phyloP scores from a whole-genome alignment of 106 monocot genomes.

The Xerophyta viscosa region DNA sequence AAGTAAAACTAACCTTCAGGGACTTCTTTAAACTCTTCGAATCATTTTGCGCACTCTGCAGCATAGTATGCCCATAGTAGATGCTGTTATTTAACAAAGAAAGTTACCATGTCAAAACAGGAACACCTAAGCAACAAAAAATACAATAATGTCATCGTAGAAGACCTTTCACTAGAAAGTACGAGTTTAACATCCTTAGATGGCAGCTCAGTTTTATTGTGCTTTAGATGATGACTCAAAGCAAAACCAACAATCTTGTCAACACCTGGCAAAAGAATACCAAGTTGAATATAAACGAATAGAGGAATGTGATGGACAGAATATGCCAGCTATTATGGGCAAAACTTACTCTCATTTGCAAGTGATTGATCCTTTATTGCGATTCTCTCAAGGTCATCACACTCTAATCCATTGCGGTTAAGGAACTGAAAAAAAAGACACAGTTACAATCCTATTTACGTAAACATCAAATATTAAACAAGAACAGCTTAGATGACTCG shows the following conservation, averaged over 20 bases:
- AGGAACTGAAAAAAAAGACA: conserved; percentile 64
- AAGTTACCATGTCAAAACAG: too few relatives aligned
- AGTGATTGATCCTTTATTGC: conserved; percentile 83
- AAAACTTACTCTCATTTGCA: conserved; percentile 73
- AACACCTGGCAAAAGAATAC: conserved; percentile 63
- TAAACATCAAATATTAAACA: too few relatives aligned
- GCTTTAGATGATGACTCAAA: conserved; percentile 71
- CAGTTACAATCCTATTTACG: too few relatives aligned
- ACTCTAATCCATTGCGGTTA: conserved; percentile 59
- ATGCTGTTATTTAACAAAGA: conserved; percentile 30
- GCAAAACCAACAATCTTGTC: conserved; percentile 94
- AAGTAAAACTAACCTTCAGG: conserved; percentile 74
- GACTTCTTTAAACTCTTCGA: conserved; percentile 69
- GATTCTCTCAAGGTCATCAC: conserved; percentile 63
- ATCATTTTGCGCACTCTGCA: conserved; percentile 54
- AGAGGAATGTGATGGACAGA: too few relatives aligned
- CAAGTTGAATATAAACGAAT: too few relatives aligned
- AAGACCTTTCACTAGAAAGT: conserved; percentile 72
- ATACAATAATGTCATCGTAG: neutral
- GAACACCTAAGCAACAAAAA: too few relatives aligned
- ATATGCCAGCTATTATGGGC: too few relatives aligned
- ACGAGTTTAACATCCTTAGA: conserved; percentile 43
- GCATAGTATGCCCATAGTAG: conserved; percentile 42
- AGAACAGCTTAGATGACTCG: too few relatives aligned
- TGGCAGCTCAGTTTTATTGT: conserved; percentile 15